Conservation (phyloP, 306 rosid genomes). For the Luffa acutangula region DNA sequence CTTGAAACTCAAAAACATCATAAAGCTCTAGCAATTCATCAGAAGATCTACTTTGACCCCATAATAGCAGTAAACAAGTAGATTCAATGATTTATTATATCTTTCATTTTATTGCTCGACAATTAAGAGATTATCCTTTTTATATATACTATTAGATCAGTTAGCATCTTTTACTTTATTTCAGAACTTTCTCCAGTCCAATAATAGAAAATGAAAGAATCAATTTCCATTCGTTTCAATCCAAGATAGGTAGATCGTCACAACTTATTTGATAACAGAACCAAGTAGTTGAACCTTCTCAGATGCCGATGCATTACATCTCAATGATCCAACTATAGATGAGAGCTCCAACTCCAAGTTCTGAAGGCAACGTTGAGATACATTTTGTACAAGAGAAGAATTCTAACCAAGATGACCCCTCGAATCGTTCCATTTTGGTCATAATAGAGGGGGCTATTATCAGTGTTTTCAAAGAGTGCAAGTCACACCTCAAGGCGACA, state of each 20-base stretch:
- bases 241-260: background rate
- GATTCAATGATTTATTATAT: background rate
- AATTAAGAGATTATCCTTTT: background rate
- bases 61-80: constrained; percentile 9
- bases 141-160: background rate
- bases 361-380: constrained; percentile 41
- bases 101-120: background rate
- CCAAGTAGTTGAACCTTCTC: constrained; percentile 22
- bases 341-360: constrained; percentile 59
- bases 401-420: too few relatives aligned
- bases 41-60: constrained; percentile 46
- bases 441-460: too few relatives aligned
- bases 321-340: constrained; percentile 37
- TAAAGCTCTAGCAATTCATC: constrained; percentile 40
- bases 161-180: background rate
- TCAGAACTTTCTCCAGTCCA: background rate
- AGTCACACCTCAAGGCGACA: too few relatives aligned
- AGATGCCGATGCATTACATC: constrained; percentile 24
- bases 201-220: background rate
- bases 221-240: background rate
- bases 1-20: constrained; percentile 79
- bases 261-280: background rate
- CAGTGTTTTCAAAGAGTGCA: too few relatives aligned
- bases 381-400: too few relatives aligned
- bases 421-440: too few relatives aligned